phyloP scores from a whole-genome alignment of 1,284 basidiomycete genomes.

The Ganoderma lucidum region DNA sequence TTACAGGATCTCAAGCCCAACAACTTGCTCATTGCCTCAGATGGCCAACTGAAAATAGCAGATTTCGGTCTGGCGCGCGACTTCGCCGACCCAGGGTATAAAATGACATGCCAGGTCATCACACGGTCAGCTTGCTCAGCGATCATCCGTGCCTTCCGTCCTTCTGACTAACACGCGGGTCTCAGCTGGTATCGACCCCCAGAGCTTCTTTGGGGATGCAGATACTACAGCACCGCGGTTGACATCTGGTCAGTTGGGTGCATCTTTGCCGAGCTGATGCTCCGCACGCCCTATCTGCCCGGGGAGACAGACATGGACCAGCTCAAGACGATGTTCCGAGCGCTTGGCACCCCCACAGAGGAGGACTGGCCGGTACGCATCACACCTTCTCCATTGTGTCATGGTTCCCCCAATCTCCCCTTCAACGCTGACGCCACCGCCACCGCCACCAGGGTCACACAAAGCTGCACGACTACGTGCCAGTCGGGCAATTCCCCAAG shows the following conservation, averaged over 20 bases:
- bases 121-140: slow-evolving; percentile 69
- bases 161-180: slow-evolving; percentile 9
- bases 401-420: not conserved
- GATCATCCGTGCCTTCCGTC: slow-evolving; percentile 7
- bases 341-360: slow-evolving; percentile 94
- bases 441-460: slow-evolving; percentile 76
- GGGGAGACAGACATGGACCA: slow-evolving; percentile 98
- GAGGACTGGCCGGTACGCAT: slow-evolving; percentile 91
- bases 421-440: slow-evolving; percentile 6
- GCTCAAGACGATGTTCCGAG: slow-evolving; percentile 92
- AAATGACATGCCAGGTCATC: slow-evolving; percentile 99
- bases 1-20: slow-evolving; percentile 96
- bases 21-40: slow-evolving; percentile 93
- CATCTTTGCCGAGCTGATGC: slow-evolving; percentile 96
- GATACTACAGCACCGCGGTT: slow-evolving; percentile 89
- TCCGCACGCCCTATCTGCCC: slow-evolving; percentile 92
- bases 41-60: slow-evolving; percentile 95
- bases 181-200: slow-evolving; percentile 97
- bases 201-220: slow-evolving; percentile 88
- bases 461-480: slow-evolving; percentile 89
- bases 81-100: slow-evolving; percentile 90
- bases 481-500: slow-evolving; percentile 84
- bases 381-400: not conserved
- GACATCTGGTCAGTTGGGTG: slow-evolving; percentile 97
- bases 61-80: slow-evolving; percentile 99